Conservation (phyloP, 2,329 filamentous ascomycete genomes). For the Blastomyces percursus region DNA sequence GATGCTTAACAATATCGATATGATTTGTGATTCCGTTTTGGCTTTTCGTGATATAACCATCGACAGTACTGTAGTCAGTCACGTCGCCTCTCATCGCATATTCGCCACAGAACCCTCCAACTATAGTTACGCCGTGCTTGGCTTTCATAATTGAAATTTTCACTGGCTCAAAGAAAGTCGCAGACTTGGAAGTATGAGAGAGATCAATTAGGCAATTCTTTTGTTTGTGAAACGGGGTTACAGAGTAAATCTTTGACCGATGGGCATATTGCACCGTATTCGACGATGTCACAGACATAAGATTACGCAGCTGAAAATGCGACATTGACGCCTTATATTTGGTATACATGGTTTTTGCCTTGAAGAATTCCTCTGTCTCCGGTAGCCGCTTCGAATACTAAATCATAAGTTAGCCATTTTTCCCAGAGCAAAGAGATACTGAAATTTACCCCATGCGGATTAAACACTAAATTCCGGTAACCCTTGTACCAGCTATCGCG, state of each 20-base stretch:
- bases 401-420: conserved; percentile 6
- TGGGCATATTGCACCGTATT: conserved; percentile 47
- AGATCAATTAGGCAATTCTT: conserved; percentile 41
- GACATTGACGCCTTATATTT: conserved; percentile 40
- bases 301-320: conserved; percentile 51
- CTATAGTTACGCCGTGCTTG: conserved; percentile 40
- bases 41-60: conserved; percentile 41
- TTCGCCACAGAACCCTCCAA: conserved; percentile 48
- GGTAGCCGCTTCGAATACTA: conserved; percentile 26
- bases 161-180: conserved; percentile 27
- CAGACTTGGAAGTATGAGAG: conserved; percentile 30
- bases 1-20: conserved; percentile 42
- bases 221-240: conserved; percentile 36
- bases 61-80: conserved; percentile 23
- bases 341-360: conserved; percentile 40
- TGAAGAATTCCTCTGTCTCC: conserved; percentile 38
- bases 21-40: conserved; percentile 49
- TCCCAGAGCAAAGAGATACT: background rate
- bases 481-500: conserved; percentile 34
- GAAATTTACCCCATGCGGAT: conserved; percentile 15
- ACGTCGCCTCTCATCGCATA: conserved; percentile 40
- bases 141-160: conserved; percentile 45
- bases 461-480: conserved; percentile 30
- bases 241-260: conserved; percentile 39
- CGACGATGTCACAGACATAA: conserved; percentile 44